Base-by-base conservation (phyloP, 176 grass and related monocot genomes). In the Avena sativa region DNA sequence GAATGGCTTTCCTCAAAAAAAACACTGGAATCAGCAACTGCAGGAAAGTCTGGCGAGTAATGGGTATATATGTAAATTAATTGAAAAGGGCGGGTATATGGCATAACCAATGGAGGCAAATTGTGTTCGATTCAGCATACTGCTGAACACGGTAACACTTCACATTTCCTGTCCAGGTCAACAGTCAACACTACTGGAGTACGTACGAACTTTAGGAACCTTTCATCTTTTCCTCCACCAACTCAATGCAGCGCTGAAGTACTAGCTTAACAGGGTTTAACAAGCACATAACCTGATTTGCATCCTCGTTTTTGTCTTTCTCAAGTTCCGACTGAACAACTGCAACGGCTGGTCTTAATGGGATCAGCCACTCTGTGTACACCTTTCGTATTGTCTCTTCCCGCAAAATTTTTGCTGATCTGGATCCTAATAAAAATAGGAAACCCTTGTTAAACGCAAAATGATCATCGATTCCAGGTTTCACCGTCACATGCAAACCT, bases 231-330 rank as follows among this genome's bases (percentile, higher is more conserved):
- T 95, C 83, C 86, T 98, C 96, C 9, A 89, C 90, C 56, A 98
- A 89, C 92, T 98, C 96, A 14, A 93, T 95, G 84, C 93, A 98
- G 19, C 90, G 93, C 58, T 91, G 71, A 43, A 98, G 79, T 52
- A 95, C 96, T 21, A 95, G 56, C 25, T 93, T 61, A 78, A 98
- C 90, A 64, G 91, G 96, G 88, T 98, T 98, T 83, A 95, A 60
- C 9, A 69, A 81, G 81, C 88, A 92, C 32, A 40, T 47, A 62
- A 98, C 83, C 56, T 92, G 84, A 69, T 88, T 72, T 62, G 83
- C 68, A 23, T 79, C 28, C 9, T 92, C 88, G 19, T 53, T 73
- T 34, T 52, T 65, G 55, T 88, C 90, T 56, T 88, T 88, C 69
- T 86, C 88, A 16, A 69, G 86, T 53, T 92, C 90, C 6, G 88